These are phyloP conservation scores for Tulasnella calospora DNA, from an alignment of 768 basidiomycete species.

Conservation along the genomic window DNA sequence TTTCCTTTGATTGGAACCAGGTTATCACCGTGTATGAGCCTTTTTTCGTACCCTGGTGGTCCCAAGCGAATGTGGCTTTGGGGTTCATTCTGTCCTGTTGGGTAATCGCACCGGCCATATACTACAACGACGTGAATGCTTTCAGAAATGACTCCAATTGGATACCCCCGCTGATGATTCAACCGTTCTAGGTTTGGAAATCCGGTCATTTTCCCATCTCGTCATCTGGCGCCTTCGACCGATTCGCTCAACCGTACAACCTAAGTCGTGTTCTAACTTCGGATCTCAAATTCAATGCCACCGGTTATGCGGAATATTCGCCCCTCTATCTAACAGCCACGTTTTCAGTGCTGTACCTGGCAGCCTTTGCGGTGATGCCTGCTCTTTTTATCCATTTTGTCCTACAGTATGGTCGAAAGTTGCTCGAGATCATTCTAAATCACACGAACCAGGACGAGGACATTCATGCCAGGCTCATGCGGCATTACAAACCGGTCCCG, in stretches of 20 bases:
- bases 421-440: slow-evolving; percentile 36
- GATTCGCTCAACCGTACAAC: slow-evolving; percentile 42
- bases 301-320: slow-evolving; percentile 45
- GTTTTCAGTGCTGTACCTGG: slow-evolving; percentile 41
- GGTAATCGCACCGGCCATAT: neutral
- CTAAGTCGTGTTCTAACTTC: slow-evolving; percentile 37
- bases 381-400: slow-evolving; percentile 43
- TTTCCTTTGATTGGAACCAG: slow-evolving; percentile 92
- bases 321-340: slow-evolving; percentile 44
- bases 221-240: slow-evolving; percentile 39
- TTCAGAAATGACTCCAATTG: neutral
- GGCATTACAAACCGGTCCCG: slow-evolving; percentile 41
- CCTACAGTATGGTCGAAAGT: slow-evolving; percentile 41
- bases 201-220: slow-evolving; percentile 44
- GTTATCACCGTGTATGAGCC: slow-evolving; percentile 68
- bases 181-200: slow-evolving; percentile 37
- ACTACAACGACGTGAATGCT: neutral
- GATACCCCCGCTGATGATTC: neutral
- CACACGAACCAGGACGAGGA: slow-evolving; percentile 42
- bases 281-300: slow-evolving; percentile 38
- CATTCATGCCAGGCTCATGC: slow-evolving; percentile 47
- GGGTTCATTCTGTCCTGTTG: neutral
- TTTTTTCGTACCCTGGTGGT: slow-evolving; percentile 88
- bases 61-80: neutral
- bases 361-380: slow-evolving; percentile 41